phyloP scores from a whole-genome alignment of 129 eudicot genomes.

The Ambrosia artemisiifolia region DNA sequence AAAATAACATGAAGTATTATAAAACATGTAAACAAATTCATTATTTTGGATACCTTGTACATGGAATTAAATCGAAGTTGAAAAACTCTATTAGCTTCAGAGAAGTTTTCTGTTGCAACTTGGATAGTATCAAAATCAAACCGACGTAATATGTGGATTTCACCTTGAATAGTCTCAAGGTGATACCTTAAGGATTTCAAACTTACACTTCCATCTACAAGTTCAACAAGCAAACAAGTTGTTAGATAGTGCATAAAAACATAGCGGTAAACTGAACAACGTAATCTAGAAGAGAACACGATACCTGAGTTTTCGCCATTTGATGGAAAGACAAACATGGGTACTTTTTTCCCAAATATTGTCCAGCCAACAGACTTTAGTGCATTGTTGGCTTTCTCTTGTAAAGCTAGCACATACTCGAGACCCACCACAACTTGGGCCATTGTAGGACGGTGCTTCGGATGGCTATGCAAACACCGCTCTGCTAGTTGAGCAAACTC shows the following conservation, averaged over 20 bases:
- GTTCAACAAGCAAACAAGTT: not conserved
- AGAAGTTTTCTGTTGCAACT: constrained; percentile 8
- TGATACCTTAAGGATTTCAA: constrained; percentile 1
- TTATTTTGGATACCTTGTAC: constrained; percentile 18
- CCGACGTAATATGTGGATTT: not conserved
- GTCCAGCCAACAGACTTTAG: not conserved
- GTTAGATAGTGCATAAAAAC: not conserved
- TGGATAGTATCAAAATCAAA: not conserved
- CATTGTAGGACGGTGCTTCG: constrained; percentile 9
- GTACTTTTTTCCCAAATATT: not conserved
- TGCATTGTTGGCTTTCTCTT: not conserved
- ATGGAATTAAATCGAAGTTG: not conserved
- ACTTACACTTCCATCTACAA: not conserved
- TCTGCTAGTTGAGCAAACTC: not conserved
- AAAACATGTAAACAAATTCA: not conserved
- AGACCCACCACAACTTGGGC: constrained; percentile 11
- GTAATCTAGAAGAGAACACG: not conserved
- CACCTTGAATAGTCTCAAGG: not conserved
- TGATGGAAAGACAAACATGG: not conserved
- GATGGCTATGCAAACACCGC: constrained; percentile 11
- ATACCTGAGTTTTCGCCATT: not conserved
- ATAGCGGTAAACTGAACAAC: not conserved
- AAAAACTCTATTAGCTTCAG: not conserved
- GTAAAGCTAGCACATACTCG: constrained; percentile 5
- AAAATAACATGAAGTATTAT: not conserved